Conservation (phyloP, 495 filamentous ascomycete species). For the Aspergillus campestris region DNA sequence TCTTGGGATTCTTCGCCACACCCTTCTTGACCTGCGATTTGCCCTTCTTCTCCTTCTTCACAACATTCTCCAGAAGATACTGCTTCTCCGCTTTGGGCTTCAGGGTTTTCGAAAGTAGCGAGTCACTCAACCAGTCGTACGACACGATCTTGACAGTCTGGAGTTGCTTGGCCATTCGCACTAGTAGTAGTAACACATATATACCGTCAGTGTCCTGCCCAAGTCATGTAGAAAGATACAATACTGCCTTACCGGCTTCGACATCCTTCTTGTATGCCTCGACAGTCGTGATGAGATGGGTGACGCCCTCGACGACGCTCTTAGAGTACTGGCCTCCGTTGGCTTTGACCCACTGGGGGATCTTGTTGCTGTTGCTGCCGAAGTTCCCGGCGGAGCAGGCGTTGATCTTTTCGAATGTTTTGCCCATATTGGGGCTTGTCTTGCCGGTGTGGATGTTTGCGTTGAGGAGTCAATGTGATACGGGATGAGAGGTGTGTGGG, state of each 20-base stretch:
- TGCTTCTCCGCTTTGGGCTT: slow-evolving; percentile 29
- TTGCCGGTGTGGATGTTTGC: not conserved
- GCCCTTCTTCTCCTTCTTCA: slow-evolving; percentile 16
- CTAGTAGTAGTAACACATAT: slow-evolving; percentile 15
- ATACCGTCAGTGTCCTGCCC: not conserved
- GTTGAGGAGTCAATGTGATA: not conserved
- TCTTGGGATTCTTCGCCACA: slow-evolving; percentile 10
- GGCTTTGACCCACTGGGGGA: slow-evolving; percentile 45
- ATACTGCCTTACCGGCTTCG: slow-evolving; percentile 31
- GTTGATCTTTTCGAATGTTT: slow-evolving; percentile 21
- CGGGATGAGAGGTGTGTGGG: too few relatives aligned
- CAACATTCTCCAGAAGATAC: slow-evolving; percentile 38
- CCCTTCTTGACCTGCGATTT: slow-evolving; percentile 16
- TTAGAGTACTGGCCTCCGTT: slow-evolving; percentile 43
- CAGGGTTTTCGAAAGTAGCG: slow-evolving; percentile 20
- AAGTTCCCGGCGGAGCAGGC: slow-evolving; percentile 33
- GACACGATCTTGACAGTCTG: slow-evolving; percentile 44
- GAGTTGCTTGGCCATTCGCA: slow-evolving; percentile 30
- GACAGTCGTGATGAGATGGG: slow-evolving; percentile 52
- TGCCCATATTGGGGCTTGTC: slow-evolving; percentile 17
- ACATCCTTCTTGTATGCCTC: slow-evolving; percentile 40
- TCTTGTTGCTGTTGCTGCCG: slow-evolving; percentile 27
- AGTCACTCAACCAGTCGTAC: slow-evolving; percentile 56
- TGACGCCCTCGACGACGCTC: slow-evolving; percentile 35
- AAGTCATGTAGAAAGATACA: not conserved